These are phyloP conservation scores for Gonapodya sp. DNA, from an alignment of 192 early-diverging fungal genomes.

Conservation along the genomic window DNA sequence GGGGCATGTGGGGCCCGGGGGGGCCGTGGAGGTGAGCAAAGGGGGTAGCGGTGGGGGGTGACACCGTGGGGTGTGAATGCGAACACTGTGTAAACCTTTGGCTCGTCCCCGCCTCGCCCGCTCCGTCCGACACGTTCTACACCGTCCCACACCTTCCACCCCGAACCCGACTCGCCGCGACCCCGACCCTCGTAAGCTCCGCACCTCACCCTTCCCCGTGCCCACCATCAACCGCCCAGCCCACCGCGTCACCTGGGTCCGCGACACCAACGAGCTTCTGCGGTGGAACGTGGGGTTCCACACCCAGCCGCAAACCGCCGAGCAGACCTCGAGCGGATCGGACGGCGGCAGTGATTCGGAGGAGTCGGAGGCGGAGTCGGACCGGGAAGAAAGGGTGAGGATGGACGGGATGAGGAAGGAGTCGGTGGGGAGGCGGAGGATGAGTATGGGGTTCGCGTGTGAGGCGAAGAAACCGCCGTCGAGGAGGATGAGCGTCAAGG, in stretches of 20 bases:
- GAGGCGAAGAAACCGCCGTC: not conserved
- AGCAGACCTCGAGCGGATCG: too few species aligned
- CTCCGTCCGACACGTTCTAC: too few species aligned
- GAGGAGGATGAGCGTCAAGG: too few species aligned
- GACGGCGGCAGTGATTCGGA: not conserved
- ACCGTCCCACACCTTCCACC: too few species aligned
- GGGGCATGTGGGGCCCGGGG: not conserved
- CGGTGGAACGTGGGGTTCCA: slow-evolving; percentile 56
- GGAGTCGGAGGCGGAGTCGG: not conserved
- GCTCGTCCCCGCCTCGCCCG: too few species aligned
- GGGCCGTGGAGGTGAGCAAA: not conserved
- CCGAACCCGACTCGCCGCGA: too few species aligned
- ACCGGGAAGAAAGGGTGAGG: not conserved
- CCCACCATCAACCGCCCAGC: slow-evolving; percentile 62
- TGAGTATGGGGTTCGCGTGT: not conserved
- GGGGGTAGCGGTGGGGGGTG: too few species aligned
- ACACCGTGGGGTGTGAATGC: too few species aligned
- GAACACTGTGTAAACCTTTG: too few species aligned
- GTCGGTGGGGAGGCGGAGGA: not conserved
- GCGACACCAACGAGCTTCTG: slow-evolving; percentile 75
- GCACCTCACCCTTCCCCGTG: slow-evolving; percentile 65
- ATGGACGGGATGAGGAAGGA: not conserved
- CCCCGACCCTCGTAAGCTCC: too few species aligned
- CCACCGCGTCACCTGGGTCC: slow-evolving; percentile 63
- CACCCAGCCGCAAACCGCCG: not conserved